Percentiles rank a stretch among this genome's conserved stretches.
These are phyloP conservation scores for Senna siamea DNA, from an alignment of 306 rosid genomes.

Conservation along the genomic window DNA sequence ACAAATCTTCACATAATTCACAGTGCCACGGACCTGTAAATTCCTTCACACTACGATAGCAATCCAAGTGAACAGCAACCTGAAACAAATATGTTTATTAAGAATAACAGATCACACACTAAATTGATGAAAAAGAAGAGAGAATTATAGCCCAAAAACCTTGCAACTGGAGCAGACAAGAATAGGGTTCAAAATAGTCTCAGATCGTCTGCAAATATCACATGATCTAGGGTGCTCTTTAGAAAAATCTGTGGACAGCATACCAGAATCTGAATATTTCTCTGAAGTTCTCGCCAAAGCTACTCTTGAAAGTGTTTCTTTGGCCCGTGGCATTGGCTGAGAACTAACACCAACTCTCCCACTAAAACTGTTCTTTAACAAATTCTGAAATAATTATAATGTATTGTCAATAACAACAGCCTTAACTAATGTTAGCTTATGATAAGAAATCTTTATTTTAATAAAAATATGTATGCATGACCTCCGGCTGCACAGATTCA, in stretches of 20 bases:
- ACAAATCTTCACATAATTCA: slow-evolving; percentile 83
- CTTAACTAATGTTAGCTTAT: background rate
- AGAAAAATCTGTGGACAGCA: slow-evolving; percentile 57
- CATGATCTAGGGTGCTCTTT: slow-evolving; percentile 87
- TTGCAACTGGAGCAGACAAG: slow-evolving; percentile 91
- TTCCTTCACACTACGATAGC: slow-evolving; percentile 83
- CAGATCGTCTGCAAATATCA: slow-evolving; percentile 89
- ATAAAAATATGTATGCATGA: slow-evolving; percentile 34
- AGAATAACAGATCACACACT: slow-evolving; percentile 28
- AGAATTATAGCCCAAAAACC: slow-evolving; percentile 51
- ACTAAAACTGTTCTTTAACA: slow-evolving; percentile 49
- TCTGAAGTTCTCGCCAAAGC: slow-evolving; percentile 72
- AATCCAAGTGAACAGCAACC: slow-evolving; percentile 95
- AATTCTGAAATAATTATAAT: slow-evolving; percentile 48
- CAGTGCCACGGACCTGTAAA: slow-evolving; percentile 95
- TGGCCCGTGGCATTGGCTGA: slow-evolving; percentile 83
- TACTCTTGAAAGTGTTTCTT: slow-evolving; percentile 77
- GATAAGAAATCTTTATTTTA: background rate
- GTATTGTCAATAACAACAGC: slow-evolving; percentile 28
- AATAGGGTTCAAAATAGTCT: slow-evolving; percentile 77
- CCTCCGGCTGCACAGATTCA: slow-evolving; percentile 78
- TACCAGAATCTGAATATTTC: slow-evolving; percentile 63
- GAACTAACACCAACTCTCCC: slow-evolving; percentile 65
- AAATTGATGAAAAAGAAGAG: slow-evolving; percentile 14
- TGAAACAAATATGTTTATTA: slow-evolving; percentile 41